Base-by-base conservation (phyloP, 1,139 yeast genomes). In the Taphrina wiesneri region DNA sequence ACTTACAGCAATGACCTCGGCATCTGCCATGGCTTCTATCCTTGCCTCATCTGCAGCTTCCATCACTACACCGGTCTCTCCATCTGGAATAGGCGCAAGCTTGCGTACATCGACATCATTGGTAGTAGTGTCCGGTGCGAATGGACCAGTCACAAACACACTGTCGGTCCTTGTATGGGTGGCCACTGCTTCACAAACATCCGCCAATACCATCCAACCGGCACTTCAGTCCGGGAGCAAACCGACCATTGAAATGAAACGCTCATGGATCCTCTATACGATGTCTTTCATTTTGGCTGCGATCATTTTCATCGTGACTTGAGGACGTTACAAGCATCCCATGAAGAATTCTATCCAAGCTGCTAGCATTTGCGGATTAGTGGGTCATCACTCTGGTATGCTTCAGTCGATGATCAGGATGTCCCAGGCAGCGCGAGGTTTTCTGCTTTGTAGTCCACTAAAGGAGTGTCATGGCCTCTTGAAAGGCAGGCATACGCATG, bases 81-180 rank as follows among this genome's bases (percentile, higher is more conserved):
- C 63, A 7, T 28, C 49, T 13, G 56, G 56, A 13, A 19, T 47
- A 1, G 39, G n/a, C 28, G 63, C 63, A 11, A 23, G 26, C 11
- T n/a, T 39, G 15, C 17, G 30, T 21, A 59, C 63, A 0, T 46
- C 56, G 21, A 59, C 63, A 11, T 21, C 39, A 7, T n/a, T 59
- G 36, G 36, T 59, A 7, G 56, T 59, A 5, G 47, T 59, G 9
- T 11, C 30, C 23, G 63, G 63, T 5, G 49, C 56, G 15, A 23
- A 25, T n/a, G 63, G 63, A 6, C 63, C 56, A 7, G 25, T 28
- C 17, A 59, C 63, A 11, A 32, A 19, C 1, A 59, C 63, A 3
- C 25, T 53, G 15, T 49, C 47, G 5, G 36, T 59, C 23, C 26
- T 59, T 13, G 36, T 59, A n/a, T 59, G 63, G 63, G 39, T 59